Conservation (phyloP, 2,329 filamentous ascomycete genomes). For the Botrytis fragariae region DNA sequence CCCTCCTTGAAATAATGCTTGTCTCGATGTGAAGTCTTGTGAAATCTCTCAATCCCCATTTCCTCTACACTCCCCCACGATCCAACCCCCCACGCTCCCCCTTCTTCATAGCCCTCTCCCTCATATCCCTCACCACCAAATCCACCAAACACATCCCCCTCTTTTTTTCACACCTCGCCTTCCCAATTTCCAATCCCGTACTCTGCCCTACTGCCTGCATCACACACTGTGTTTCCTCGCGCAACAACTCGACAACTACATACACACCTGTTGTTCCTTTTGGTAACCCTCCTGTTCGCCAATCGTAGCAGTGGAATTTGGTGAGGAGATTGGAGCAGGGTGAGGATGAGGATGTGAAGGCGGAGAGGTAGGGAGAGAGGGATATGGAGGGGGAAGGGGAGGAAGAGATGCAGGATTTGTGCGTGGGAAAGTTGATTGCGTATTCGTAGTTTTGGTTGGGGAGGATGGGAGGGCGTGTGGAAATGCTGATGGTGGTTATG, state of each 20-base stretch:
- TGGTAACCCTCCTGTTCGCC: accelerated
- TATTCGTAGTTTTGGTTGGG: not conserved
- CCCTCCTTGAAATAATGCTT: too few species aligned
- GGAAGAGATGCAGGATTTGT: not conserved
- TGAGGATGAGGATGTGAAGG: not conserved
- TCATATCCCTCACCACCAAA: too few species aligned
- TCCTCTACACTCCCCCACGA: too few species aligned
- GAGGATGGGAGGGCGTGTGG: not conserved
- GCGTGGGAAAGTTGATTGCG: not conserved
- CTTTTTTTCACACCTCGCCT: not conserved
- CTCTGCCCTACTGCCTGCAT: not conserved
- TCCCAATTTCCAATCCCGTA: not conserved
- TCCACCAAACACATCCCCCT: not conserved
- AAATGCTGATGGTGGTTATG: not conserved
- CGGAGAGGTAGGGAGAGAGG: too few species aligned
- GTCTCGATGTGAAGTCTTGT: too few species aligned
- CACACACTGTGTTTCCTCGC: not conserved
- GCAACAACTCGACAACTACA: not conserved
- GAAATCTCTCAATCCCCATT: not conserved
- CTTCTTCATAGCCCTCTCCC: too few species aligned
- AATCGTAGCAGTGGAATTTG: not conserved
- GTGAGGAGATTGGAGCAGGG: not conserved
- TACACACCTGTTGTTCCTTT: not conserved
- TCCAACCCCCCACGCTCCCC: too few species aligned
- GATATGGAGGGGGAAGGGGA: not conserved